Base-by-base conservation (phyloP, 2,329 filamentous ascomycete genomes). In the Venturiaceae sp. region DNA sequence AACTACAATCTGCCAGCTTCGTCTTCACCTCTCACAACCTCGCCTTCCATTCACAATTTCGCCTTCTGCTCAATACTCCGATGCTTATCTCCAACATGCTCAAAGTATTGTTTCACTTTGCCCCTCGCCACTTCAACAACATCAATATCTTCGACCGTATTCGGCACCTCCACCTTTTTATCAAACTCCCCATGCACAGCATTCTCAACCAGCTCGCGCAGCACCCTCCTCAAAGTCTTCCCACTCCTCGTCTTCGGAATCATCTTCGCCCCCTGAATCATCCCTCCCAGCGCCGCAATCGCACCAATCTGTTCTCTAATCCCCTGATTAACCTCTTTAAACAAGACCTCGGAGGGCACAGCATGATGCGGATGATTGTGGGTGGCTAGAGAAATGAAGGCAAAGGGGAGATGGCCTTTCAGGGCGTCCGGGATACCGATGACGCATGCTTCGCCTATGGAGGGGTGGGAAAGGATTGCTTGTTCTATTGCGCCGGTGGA, bases 231-330 rank as follows among this genome's bases (percentile, higher is more conserved):
- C 60, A 96, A 72, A 4, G 90, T 96, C 80, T 96, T 97, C 30
- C 92, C 92, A n/a, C 86, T 90, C 30, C 92, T 76, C 16, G 92
- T 96, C 76, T 92, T 92, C 5, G 92, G 92, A 56, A 96, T 96
- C 80, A 95, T 92, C 16, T 86, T 86, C 63, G 84, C 84, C 39
- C 89, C 89, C 63, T 90, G 88, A 56, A 96, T 87, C 66, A 96
- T 87, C 2, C 92, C 92, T 8, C 90, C 90, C 0, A 97, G 79
- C 1, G 83, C 83, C 1, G 92, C 92, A 62, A 97, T 96, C 23
- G 88, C 84, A 6, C 92, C 92, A 58, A 97, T 94, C 66, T 95
- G 88, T 34, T 80, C 78, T 28, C 91, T 84, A 3, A 96, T 86
- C 3, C 85, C 78, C 32, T 71, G 74, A 65, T 94, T 89, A 41